Conservation (phyloP, 2,329 filamentous ascomycete species). For the Arthrobotrys entomopaga region DNA sequence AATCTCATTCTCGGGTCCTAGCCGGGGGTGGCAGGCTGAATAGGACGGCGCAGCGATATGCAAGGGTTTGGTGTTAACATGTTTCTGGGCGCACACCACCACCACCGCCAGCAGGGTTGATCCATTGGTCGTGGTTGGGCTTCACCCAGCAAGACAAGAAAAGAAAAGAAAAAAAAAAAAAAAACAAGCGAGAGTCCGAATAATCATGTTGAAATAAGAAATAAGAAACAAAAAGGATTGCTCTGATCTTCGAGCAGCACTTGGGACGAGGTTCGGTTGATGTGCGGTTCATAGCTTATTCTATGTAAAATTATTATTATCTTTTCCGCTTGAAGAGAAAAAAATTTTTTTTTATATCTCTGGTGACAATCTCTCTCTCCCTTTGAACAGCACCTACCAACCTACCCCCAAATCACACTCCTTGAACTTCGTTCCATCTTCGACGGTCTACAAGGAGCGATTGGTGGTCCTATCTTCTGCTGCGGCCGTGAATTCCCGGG, state of each 20-base stretch:
- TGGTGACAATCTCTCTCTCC: conserved; percentile 3
- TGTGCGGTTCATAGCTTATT: conserved; percentile 29
- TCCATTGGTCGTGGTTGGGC: conserved; percentile 36
- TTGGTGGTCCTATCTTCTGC: not conserved
- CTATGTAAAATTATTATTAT: conserved; percentile 18
- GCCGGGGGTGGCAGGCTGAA: conserved; percentile 32
- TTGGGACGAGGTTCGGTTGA: conserved; percentile 26
- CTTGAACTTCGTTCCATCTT: conserved; percentile 7
- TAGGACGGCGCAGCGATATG: conserved; percentile 49
- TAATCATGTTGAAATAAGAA: conserved; percentile 5
- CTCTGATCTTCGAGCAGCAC: conserved; percentile 5
- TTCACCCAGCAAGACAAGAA: no score
- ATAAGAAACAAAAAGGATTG: conserved; percentile 14
- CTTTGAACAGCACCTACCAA: conserved; percentile 24
- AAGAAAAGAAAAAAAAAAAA: conserved; percentile 45
- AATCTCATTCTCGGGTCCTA: conserved; percentile 43
- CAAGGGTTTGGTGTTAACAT: conserved; percentile 54
- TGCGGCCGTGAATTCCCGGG: conserved; percentile 42
- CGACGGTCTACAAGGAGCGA: conserved; percentile 10
- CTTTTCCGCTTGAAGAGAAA: conserved; percentile 26
- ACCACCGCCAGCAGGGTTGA: conserved; percentile 35
- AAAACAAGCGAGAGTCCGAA: conserved; percentile 36
- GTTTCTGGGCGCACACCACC: conserved; percentile 41
- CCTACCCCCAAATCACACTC: conserved; percentile 14
- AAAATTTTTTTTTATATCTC: conserved; percentile 28